These are phyloP conservation scores for Mycena sanguinolenta DNA, from an alignment of 768 basidiomycete species.

Conservation along the genomic window DNA sequence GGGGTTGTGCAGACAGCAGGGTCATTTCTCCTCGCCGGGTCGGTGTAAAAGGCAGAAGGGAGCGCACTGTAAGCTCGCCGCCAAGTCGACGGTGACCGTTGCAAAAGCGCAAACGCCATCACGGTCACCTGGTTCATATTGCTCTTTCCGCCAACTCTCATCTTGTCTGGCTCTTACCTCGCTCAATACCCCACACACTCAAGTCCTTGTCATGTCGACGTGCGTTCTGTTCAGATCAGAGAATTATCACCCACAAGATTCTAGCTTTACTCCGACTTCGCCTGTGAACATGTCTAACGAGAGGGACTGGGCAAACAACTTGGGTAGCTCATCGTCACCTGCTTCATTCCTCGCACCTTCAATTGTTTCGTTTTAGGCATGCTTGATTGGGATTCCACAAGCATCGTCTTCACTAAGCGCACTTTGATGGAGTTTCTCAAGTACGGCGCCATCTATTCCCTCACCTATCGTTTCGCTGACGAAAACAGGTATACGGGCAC, in stretches of 20 bases:
- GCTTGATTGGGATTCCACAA: slow-evolving; percentile 85
- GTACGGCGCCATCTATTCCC: slow-evolving; percentile 47
- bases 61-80: slow-evolving; percentile 26
- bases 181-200: too few relatives aligned
- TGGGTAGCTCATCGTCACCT: slow-evolving; percentile 62
- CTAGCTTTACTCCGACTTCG: slow-evolving; percentile 60
- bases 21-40: slow-evolving; percentile 49
- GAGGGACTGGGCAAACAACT: slow-evolving; percentile 76
- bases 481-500: slow-evolving; percentile 58
- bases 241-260: neutral
- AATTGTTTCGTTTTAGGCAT: slow-evolving; percentile 60
- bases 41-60: slow-evolving; percentile 63
- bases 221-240: neutral
- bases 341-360: neutral
- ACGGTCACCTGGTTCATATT: slow-evolving; percentile 19
- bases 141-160: neutral
- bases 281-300: slow-evolving; percentile 75
- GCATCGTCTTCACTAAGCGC: slow-evolving; percentile 85
- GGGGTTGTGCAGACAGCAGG: slow-evolving; percentile 70
- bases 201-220: slow-evolving; percentile 24
- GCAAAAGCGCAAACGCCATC: neutral
- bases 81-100: slow-evolving; percentile 2
- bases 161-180: too few relatives aligned
- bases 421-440: slow-evolving; percentile 83
- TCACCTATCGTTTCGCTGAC: neutral